A percentile compares a stretch with the other conserved stretches of the same genome.
Evolutionary conservation across 768 basidiomycete species (phyloP).

Genomic region (Boletales sp.): DNA sequence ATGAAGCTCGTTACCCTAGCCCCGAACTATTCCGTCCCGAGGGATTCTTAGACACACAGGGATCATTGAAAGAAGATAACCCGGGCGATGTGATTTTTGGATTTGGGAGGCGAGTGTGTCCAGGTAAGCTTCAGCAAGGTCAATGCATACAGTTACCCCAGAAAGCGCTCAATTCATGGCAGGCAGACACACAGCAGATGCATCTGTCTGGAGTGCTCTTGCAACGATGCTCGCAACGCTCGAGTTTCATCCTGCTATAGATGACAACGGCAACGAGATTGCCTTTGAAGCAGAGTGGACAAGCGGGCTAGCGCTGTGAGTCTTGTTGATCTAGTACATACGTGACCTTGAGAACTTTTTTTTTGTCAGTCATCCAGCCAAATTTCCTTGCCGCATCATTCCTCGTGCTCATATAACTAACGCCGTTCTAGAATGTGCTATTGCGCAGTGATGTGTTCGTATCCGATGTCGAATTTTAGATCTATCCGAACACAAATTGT

Average conservation of each 20-base stretch:
- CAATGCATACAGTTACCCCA: too few relatives aligned
- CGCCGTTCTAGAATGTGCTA: too few relatives aligned
- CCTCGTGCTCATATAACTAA: too few relatives aligned
- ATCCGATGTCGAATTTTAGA: too few relatives aligned
- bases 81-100: conserved; percentile 3
- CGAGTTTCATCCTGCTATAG: conserved; percentile 1
- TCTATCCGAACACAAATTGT: too few relatives aligned
- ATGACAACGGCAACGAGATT: neutral
- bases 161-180: too few relatives aligned
- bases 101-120: conserved; percentile 12
- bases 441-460: too few relatives aligned
- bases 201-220: conserved; percentile 5
- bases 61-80: conserved; percentile 1
- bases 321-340: too few relatives aligned
- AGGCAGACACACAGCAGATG: conserved; percentile 4
- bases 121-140: neutral
- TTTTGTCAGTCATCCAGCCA: too few relatives aligned
- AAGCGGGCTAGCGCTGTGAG: too few relatives aligned
- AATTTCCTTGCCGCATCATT: too few relatives aligned
- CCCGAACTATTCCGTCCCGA: conserved; percentile 11
- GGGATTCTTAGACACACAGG: conserved; percentile 6
- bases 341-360: too few relatives aligned
- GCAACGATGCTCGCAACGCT: conserved; percentile 14
- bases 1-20: conserved; percentile 9
- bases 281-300: neutral